Evolutionary conservation across 2,329 filamentous ascomycete genomes (phyloP), one percentile per base, ranked within the genome.

Genomic region (Curvularia sp.): DNA sequence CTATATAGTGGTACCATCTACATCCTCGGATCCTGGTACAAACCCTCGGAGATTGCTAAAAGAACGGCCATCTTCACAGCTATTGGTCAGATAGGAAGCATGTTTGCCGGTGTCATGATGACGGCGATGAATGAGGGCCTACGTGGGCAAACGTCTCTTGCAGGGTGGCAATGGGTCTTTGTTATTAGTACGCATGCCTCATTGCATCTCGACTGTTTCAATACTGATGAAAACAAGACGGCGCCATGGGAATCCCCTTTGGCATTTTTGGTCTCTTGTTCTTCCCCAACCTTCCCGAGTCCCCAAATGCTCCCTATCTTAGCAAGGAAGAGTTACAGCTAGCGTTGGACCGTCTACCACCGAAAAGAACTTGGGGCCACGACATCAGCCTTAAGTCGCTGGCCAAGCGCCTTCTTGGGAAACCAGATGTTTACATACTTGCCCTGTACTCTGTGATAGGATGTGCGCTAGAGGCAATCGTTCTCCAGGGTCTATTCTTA

Each of bases 371-470:
- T 13, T 69, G 69, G 60, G 61, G 64, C 8, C 66, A 73, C 52
- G 61, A 68, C 50, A 69, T 72, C 52, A 63, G 59, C 30, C 43
- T 71, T 39, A 61, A 63, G 18, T 72, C 70, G 0, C 56, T 72
- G 5, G 53, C 48, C 25, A 69, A 66, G 47, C 66, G 70, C 4
- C 49, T 72, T 13, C 60, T 72, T 19, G 54, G 49, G 38, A 60
- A 64, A n/a, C 68, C 66, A 19, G 57, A 64, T 66, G 72, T 78
- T 45, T 80, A 79, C 61, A 69, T 80, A 8, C 67, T 79, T 5
- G 77, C 77, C 50, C 51, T 72, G 0, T 81, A 78, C 62, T 78
- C 79, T 0, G 66, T 76, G 13, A 63, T 77, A 28, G 70, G 68
- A 19, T 74, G 71, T 34, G 73, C 73, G 13, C 69, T 78, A 4